These are phyloP conservation scores for Peribolospora kevripleyi DNA, from an alignment of 768 basidiomycete genomes.

Conservation along the genomic window DNA sequence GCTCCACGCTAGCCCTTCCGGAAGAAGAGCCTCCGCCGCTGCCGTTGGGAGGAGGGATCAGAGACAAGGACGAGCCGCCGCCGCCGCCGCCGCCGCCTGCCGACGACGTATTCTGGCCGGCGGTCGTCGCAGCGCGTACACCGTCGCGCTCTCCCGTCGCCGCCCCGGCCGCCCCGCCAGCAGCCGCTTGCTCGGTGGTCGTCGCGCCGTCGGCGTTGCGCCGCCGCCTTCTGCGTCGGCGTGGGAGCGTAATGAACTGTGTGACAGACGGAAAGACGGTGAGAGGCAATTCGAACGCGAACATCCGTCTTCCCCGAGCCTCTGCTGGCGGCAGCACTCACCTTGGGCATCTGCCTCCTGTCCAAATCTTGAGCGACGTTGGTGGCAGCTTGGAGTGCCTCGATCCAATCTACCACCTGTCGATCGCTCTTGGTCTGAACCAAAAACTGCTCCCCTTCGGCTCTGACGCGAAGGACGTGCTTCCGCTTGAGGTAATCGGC, in stretches of 20 bases:
- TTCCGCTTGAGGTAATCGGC: constrained; percentile 80
- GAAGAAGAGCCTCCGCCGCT: no score
- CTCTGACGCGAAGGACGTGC: constrained; percentile 72
- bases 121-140: not conserved
- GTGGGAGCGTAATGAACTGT: not conserved
- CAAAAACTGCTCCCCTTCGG: constrained; percentile 92
- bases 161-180: not conserved
- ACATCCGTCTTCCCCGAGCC: not conserved
- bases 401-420: constrained; percentile 83
- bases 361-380: constrained; percentile 85
- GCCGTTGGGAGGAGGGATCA: no score
- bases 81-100: not conserved
- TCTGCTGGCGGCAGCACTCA: constrained; percentile 14
- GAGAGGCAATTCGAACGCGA: constrained; percentile 13
- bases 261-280: constrained; percentile 10
- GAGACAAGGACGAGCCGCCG: no score
- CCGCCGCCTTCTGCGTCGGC: not conserved
- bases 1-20: no score
- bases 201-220: not conserved
- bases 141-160: no score
- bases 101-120: no score
- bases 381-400: constrained; percentile 72
- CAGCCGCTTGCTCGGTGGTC: not conserved
- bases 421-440: constrained; percentile 63
- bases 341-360: constrained; percentile 70